Percentiles rank a stretch among this genome's conserved stretches.
Evolutionary conservation across 495 filamentous ascomycete species (phyloP).

Genomic region (Neurospora cerealis): DNA sequence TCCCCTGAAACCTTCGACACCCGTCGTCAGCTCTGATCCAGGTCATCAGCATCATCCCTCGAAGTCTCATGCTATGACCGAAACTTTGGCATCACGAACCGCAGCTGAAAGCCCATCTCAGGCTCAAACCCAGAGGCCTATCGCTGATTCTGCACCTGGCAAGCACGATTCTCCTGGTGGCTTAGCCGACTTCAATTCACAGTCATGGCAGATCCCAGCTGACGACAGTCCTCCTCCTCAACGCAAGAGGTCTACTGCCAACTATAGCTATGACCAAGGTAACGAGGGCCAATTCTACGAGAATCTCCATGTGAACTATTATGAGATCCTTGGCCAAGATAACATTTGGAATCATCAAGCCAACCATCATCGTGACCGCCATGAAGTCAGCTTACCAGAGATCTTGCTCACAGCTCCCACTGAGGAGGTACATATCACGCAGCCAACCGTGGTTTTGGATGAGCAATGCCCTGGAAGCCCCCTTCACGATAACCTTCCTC

Average conservation of each 20-base stretch:
- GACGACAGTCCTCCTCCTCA: background rate
- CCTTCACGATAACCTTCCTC: background rate
- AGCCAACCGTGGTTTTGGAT: background rate
- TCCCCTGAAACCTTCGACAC: background rate
- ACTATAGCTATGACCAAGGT: background rate
- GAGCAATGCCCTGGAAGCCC: background rate
- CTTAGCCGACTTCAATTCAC: background rate
- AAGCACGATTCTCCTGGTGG: background rate
- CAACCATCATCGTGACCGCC: background rate
- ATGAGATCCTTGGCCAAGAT: background rate
- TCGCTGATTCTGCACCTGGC: background rate
- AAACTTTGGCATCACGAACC: background rate
- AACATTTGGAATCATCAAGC: background rate
- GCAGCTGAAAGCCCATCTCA: background rate
- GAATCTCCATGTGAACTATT: background rate
- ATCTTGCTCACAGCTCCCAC: background rate
- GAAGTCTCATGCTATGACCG: background rate
- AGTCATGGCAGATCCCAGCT: background rate
- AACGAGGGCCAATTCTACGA: background rate
- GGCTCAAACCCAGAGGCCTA: background rate
- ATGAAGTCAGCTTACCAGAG: background rate
- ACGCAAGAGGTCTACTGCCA: background rate
- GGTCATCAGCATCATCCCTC: background rate
- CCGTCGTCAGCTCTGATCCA: background rate
- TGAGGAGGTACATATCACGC: background rate